Evolutionary conservation across 208 protist genomes (phyloP).

Genomic region (Endotrypanum monterogeii): DNA sequence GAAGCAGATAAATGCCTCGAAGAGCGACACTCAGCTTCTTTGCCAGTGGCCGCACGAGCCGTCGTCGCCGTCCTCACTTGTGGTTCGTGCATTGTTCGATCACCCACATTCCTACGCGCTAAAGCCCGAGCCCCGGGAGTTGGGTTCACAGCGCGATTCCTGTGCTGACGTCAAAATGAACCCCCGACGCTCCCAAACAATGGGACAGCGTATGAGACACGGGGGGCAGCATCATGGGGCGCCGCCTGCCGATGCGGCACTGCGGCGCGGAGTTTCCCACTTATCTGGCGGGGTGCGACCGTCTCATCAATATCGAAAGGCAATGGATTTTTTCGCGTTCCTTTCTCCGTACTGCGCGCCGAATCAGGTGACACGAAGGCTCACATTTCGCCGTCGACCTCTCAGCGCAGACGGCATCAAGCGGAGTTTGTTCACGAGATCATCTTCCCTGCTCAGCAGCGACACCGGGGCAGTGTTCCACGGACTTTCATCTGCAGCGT

Average conservation of each 20-base stretch:
- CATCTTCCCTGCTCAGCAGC: background rate
- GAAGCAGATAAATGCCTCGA: background rate
- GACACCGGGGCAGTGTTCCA: background rate
- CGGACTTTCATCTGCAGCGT: background rate
- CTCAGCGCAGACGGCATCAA: background rate
- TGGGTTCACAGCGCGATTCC: background rate
- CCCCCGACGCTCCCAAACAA: background rate
- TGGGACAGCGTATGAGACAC: background rate
- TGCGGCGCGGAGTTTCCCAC: too few species aligned
- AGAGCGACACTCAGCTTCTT: background rate
- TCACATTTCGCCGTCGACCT: background rate
- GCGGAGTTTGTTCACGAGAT: background rate
- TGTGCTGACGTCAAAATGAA: background rate
- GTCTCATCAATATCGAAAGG: background rate
- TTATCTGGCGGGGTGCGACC: background rate
- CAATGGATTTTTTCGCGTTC: background rate
- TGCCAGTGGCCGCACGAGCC: background rate
- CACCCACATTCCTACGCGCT: background rate
- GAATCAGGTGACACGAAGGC: background rate
- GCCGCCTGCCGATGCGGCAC: background rate
- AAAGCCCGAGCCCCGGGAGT: background rate
- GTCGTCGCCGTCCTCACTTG: constrained; percentile 1
- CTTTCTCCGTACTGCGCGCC: constrained; percentile 1
- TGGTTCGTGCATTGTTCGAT: background rate
- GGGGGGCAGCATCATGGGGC: background rate